Base-by-base conservation (phyloP, 2,329 filamentous ascomycete genomes). In the Dactylellina leptospora region DNA sequence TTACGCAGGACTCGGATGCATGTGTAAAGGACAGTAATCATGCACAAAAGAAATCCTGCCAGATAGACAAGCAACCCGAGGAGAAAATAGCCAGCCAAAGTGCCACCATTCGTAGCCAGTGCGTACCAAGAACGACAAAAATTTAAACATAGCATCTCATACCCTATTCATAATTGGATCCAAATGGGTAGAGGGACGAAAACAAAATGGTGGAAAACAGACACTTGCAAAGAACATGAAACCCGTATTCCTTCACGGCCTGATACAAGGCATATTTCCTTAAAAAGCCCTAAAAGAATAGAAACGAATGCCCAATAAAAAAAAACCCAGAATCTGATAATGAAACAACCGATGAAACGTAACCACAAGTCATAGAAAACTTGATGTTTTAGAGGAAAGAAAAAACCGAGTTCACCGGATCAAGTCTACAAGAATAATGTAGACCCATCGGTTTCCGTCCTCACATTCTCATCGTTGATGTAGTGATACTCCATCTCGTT, bases 391-490 rank as follows among this genome's bases (percentile, higher is more conserved):
- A 22, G 25, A 22, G n/a, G n/a, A n/a, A n/a, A n/a, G n/a, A n/a
- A n/a, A n/a, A n/a, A n/a, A n/a, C n/a, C n/a, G n/a, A n/a, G n/a
- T n/a, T n/a, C n/a, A n/a, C n/a, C n/a, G 22, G 51, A n/a, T n/a
- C 16, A 27, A 47, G 30, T 42, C 59, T 72, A 72, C 59, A 72
- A 60, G 59, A 72, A 72, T 25, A 60, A 36, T 13, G 59, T 28
- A 50, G 59, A 22, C 8, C 38, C 59, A 23, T 64, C 59, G 13
- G 59, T 45, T 11, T 72, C 59, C 13, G 36, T 38, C 16, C 27
- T 63, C 28, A 33, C 64, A 60, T 72, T 72, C 53, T 72, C 68
- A 40, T 72, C 47, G 51, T 72, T 72, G 33, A 63, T 25, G 30
- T 72, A 72, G 20, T 55, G 54, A 40, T 48, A 60, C 36, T 64